These are phyloP conservation scores for Grosmannia clavigera DNA, from an alignment of 2,329 filamentous ascomycete genomes.

Conservation along the genomic window DNA sequence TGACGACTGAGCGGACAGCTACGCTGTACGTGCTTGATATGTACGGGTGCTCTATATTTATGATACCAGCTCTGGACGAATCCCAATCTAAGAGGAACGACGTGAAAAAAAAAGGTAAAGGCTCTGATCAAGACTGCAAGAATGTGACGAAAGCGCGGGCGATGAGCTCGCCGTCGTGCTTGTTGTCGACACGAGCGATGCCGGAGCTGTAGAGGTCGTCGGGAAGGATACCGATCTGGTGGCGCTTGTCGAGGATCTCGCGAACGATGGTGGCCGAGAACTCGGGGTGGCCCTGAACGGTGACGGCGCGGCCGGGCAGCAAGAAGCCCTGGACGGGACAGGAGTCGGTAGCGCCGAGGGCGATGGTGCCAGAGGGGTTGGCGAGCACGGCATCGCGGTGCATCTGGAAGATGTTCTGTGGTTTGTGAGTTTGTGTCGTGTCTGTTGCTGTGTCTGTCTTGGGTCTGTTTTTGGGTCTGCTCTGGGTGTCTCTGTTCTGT, in stretches of 20 bases:
- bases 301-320: constrained; percentile 50
- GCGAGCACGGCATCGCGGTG: constrained; percentile 64
- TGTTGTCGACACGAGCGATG: constrained; percentile 48
- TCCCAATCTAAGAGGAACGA: neutral
- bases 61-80: neutral
- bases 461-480: too few species aligned
- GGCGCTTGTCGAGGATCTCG: constrained; percentile 53
- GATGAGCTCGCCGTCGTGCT: constrained; percentile 71
- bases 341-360: constrained; percentile 49
- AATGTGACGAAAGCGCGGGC: constrained; percentile 67
- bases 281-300: constrained; percentile 80
- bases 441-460: neutral
- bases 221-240: constrained; percentile 54
- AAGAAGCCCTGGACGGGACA: constrained; percentile 79
- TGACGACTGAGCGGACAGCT: constrained; percentile 5
- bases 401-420: constrained; percentile 68
- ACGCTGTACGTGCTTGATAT: neutral
- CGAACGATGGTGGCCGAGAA: constrained; percentile 60
- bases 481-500: too few species aligned
- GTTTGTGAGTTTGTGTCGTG: neutral
- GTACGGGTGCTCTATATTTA: neutral
- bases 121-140: constrained; percentile 27
- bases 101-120: neutral
- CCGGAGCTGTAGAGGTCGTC: constrained; percentile 58
- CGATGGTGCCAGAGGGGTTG: constrained; percentile 48